Percentiles rank a stretch among this genome's conserved stretches.
phyloP scores from a whole-genome alignment of 116 monocot species.

The Iris pallida region DNA sequence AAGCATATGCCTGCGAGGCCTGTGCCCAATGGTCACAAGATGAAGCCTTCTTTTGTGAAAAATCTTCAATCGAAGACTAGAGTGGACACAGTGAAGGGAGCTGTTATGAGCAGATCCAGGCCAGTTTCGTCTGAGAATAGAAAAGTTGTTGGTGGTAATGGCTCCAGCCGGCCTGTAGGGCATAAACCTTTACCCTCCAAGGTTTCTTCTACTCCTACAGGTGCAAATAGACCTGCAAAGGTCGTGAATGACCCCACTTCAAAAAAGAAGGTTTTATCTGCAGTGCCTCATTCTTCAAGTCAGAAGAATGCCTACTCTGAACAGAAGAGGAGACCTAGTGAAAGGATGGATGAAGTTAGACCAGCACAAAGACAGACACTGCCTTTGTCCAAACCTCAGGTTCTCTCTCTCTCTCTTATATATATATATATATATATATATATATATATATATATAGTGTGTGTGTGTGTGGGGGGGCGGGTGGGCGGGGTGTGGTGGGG shows the following conservation, averaged over 20 bases:
- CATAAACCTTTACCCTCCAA: slow-evolving; percentile 28
- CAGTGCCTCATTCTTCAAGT: slow-evolving; percentile 24
- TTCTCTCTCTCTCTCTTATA: background rate
- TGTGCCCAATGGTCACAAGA: slow-evolving; percentile 9
- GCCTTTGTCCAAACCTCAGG: slow-evolving; percentile 26
- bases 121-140: slow-evolving; percentile 18
- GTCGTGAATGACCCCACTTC: slow-evolving; percentile 8
- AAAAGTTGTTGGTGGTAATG: slow-evolving; percentile 39
- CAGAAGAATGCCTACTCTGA: slow-evolving; percentile 20
- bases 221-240: slow-evolving; percentile 23
- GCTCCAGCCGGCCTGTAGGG: slow-evolving; percentile 16
- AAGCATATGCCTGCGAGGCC: slow-evolving; percentile 14
- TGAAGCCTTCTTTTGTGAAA: slow-evolving; percentile 15
- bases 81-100: slow-evolving; percentile 16
- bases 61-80: slow-evolving; percentile 22
- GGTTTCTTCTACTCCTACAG: slow-evolving; percentile 22
- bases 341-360: slow-evolving; percentile 18
- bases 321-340: slow-evolving; percentile 20
- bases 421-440: no score
- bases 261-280: slow-evolving; percentile 19
- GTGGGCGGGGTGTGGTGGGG: no score
- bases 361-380: slow-evolving; percentile 12
- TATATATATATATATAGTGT: no score
- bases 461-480: no score
- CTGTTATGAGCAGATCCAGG: slow-evolving; percentile 16